phyloP scores from a whole-genome alignment of 73 alveolate species.

The Symbiodinium pilosum region DNA sequence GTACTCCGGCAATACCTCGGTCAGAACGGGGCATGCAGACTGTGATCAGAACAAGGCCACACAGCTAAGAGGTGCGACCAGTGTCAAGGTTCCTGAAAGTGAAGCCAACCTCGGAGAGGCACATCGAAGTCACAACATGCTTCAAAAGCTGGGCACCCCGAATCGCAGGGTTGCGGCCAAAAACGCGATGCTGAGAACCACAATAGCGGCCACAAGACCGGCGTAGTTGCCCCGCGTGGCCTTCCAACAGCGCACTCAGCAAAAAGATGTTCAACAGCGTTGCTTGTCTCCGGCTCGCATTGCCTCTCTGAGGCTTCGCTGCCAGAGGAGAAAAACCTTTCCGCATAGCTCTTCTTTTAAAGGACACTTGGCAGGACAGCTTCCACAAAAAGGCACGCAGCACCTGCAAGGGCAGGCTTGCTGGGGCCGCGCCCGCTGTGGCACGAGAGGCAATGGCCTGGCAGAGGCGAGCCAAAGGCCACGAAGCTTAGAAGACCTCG shows the following conservation, averaged over 20 bases:
- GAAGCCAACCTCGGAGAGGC: slow-evolving; percentile 34
- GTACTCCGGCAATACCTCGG: slow-evolving; percentile 85
- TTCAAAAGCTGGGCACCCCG: neutral
- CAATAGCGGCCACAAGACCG: slow-evolving; percentile 57
- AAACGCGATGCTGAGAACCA: slow-evolving; percentile 33
- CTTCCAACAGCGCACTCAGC: neutral
- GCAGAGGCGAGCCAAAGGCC: too few species aligned
- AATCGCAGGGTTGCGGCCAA: neutral
- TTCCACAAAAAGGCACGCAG: neutral
- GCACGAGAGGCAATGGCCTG: slow-evolving; percentile 74
- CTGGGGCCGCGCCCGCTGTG: slow-evolving; percentile 69
- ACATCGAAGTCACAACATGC: neutral
- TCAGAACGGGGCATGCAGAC: too few species aligned
- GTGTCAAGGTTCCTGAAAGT: slow-evolving; percentile 73
- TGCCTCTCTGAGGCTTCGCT: slow-evolving; percentile 87
- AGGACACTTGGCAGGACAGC: too few species aligned
- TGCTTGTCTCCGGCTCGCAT: neutral
- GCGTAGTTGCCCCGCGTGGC: slow-evolving; percentile 71
- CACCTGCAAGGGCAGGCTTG: slow-evolving; percentile 53
- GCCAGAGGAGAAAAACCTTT: slow-evolving; percentile 66
- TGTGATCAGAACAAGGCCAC: too few species aligned
- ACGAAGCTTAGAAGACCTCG: too few species aligned
- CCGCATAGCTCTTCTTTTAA: too few species aligned
- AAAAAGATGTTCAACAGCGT: neutral
- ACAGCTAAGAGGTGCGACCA: neutral